Base-by-base conservation (phyloP, 192 early-diverging fungal species). In the Backusella tuberculispora region DNA sequence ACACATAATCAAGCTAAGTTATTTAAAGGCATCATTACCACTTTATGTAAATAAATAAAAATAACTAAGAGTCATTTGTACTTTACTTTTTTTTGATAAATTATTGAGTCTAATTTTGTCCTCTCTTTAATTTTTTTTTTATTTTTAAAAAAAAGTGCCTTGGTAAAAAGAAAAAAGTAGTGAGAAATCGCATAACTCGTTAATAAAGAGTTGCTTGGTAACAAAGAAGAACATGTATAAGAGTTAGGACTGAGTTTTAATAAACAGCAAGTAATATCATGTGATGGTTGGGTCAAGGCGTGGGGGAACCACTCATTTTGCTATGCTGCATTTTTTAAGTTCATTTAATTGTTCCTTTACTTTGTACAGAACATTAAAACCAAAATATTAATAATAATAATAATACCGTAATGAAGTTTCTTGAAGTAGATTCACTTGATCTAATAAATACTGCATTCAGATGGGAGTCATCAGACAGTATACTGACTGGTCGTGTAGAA, bases 381-480 rank as follows among this genome's bases (percentile, higher is more conserved):
- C 24, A 50, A 19, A 19, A 19, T 42, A 42, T 42, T 7, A 42
- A 3, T 6, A 50, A n/a, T 13, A 50, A 50, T 48, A 48, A 6
- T 63, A 65, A 9, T 46, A 46, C 45, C 37, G 24, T 48, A 66
- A 75, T 78, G 76, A 78, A 78, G 38, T 78, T 78, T 69, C 63
- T 78, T 40, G 65, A 78, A 73, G 66, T 78, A 15, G 76, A 78
- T 69, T 72, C 90, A 14, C 88, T 99, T 69, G 95, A 95, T 71
- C 84, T 88, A 63, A 86, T 99, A 63, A 99, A 98, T 84, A 88
- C 89, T 72, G 91, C 85, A 9, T 89, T 99, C 26, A 87, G 89
- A 43, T 97, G 92, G 82, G 91, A 95, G 56, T 93, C 92, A 37
- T 87, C 93, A 47, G 96, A 99, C 82, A 91, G 89, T 79, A 86